phyloP scores from a whole-genome alignment of 2,329 filamentous ascomycete species.

The Sordariomycetes sp. region DNA sequence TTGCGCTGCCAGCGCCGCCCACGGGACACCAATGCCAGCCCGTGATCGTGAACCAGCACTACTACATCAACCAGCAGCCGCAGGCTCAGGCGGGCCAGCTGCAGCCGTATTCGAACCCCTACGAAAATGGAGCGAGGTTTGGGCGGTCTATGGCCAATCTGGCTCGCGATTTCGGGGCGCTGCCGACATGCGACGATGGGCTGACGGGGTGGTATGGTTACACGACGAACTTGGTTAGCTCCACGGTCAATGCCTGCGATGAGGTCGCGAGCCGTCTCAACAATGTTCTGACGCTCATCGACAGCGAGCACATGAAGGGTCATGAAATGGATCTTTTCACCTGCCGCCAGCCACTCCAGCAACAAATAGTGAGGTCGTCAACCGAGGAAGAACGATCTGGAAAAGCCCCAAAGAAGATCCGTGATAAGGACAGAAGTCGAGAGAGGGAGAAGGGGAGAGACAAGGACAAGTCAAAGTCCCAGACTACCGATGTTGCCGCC shows the following conservation, averaged over 20 bases:
- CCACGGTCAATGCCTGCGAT: constrained; percentile 42
- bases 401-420: constrained; percentile 12
- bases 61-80: constrained; percentile 27
- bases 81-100: constrained; percentile 10
- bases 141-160: constrained; percentile 32
- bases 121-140: constrained; percentile 16
- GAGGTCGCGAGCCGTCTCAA: constrained; percentile 55
- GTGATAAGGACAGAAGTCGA: constrained; percentile 1
- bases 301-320: constrained; percentile 46
- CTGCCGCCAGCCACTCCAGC: constrained; percentile 17
- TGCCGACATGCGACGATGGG: constrained; percentile 32
- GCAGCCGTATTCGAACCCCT: constrained; percentile 6
- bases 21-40: constrained; percentile 16
- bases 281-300: constrained; percentile 62
- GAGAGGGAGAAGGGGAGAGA: constrained; percentile 8
- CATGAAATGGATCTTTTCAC: constrained; percentile 45
- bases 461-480: constrained; percentile 8
- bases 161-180: constrained; percentile 28
- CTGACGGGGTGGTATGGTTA: constrained; percentile 29
- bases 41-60: constrained; percentile 43
- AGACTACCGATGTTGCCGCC: constrained; percentile 3
- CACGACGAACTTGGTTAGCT: constrained; percentile 9
- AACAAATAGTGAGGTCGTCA: not conserved
- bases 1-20: constrained; percentile 3
- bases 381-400: constrained; percentile 15